phyloP scores from a whole-genome alignment of 1,284 basidiomycete genomes.

The Ustilago lituana region DNA sequence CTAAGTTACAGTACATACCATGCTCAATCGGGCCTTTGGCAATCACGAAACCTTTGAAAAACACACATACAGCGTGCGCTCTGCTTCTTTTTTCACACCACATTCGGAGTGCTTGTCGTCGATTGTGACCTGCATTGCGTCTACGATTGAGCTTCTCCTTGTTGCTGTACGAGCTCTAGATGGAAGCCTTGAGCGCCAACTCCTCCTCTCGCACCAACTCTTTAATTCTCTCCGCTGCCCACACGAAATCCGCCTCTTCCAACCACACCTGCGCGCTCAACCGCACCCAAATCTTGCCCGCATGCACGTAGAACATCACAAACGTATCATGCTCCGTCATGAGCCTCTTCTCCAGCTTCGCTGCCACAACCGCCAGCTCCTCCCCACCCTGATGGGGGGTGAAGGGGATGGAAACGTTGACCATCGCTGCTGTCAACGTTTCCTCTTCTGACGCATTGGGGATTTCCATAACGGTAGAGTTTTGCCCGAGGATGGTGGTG shows the following conservation, averaged over 20 bases:
- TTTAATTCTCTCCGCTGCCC: conserved; percentile 24
- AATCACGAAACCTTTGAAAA: too few species aligned
- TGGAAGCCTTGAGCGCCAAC: conserved; percentile 10
- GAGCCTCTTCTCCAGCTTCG: conserved; percentile 21
- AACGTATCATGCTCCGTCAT: conserved; percentile 27
- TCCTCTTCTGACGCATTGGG: not conserved
- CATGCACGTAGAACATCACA: conserved; percentile 40
- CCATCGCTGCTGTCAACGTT: conserved; percentile 43
- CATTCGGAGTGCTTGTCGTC: too few species aligned
- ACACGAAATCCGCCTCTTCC: conserved; percentile 46
- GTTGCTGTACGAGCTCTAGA: conserved; percentile 4
- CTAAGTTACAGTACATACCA: too few species aligned
- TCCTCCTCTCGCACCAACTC: conserved; percentile 20
- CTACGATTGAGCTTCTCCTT: too few species aligned
- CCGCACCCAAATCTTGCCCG: conserved; percentile 48
- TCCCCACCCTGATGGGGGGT: not conserved
- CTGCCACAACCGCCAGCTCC: conserved; percentile 5
- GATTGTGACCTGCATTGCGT: too few species aligned
- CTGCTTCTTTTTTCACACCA: too few species aligned
- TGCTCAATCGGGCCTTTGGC: too few species aligned
- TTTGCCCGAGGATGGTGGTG: conserved; percentile 72
- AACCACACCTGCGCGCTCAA: conserved; percentile 54
- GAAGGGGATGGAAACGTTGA: conserved; percentile 41
- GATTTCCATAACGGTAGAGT: conserved; percentile 23
- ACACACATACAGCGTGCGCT: too few species aligned